phyloP scores from a whole-genome alignment of 108 stramenopile species.

The Skeletonema tropicum region DNA sequence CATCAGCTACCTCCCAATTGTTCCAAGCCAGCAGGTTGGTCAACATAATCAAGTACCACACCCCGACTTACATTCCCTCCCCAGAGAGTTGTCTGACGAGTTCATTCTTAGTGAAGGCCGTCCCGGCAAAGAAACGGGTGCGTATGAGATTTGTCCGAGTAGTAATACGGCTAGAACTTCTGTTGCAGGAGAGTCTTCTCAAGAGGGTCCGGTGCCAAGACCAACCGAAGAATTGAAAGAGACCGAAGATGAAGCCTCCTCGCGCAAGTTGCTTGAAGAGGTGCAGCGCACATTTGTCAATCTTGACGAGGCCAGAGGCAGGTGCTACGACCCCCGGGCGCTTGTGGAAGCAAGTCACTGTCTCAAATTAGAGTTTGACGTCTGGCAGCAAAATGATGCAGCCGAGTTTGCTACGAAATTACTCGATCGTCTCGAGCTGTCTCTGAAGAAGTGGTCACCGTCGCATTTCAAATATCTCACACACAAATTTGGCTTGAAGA shows the following conservation, averaged over 20 bases:
- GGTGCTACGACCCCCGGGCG: slow-evolving; percentile 92
- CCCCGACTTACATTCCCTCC: slow-evolving; percentile 58
- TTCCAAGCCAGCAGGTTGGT: slow-evolving; percentile 51
- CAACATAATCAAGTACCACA: slow-evolving; percentile 46
- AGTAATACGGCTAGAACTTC: slow-evolving; percentile 2
- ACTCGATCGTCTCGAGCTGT: slow-evolving; percentile 90
- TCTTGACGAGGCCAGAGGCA: slow-evolving; percentile 82
- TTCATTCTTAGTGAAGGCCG: slow-evolving; percentile 87
- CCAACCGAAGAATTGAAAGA: slow-evolving; percentile 49
- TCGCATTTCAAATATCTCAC: slow-evolving; percentile 79
- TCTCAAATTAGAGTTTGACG: slow-evolving; percentile 95
- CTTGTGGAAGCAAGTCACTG: slow-evolving; percentile 94
- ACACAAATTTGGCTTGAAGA: slow-evolving; percentile 85
- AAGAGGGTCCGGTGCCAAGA: slow-evolving; percentile 9
- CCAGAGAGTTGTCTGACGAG: slow-evolving; percentile 75
- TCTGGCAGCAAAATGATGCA: slow-evolving; percentile 99
- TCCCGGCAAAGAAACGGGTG: slow-evolving; percentile 93
- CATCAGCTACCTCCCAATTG: slow-evolving; percentile 73
- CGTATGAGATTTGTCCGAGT: slow-evolving; percentile 68
- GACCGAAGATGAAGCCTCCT: slow-evolving; percentile 82
- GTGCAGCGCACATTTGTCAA: slow-evolving; percentile 95
- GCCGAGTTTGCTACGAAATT: slow-evolving; percentile 96
- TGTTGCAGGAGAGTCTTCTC: slow-evolving; percentile 20
- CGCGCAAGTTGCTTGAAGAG: slow-evolving; percentile 91
- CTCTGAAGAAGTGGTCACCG: slow-evolving; percentile 87